Evolutionary conservation across 140 eudicot genomes (phyloP).

Genomic region (Oenanthe javanica): DNA sequence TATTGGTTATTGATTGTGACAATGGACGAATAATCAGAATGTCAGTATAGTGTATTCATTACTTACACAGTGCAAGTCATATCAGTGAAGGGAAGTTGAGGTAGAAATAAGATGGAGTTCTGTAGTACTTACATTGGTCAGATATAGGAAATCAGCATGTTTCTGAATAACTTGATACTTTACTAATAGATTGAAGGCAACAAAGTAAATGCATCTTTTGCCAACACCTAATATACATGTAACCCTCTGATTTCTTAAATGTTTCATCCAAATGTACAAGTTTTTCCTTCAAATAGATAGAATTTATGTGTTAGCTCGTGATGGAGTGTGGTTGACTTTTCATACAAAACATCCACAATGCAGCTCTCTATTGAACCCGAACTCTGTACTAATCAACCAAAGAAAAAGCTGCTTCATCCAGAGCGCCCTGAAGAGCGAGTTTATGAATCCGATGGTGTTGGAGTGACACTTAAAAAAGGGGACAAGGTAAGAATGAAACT

Average conservation of each 20-base stretch:
- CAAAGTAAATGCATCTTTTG: not conserved
- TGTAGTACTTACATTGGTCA: not conserved
- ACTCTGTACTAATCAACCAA: conserved; percentile 64
- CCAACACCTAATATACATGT: not conserved
- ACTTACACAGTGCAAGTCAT: not conserved
- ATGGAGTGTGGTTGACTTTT: not conserved
- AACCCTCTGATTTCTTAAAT: not conserved
- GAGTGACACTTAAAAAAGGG: conserved; percentile 70
- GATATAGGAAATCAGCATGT: not conserved
- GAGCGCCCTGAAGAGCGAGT: conserved; percentile 67
- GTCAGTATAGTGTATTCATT: not conserved
- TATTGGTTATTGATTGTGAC: not conserved
- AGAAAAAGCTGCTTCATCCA: conserved; percentile 62
- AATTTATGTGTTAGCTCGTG: not conserved
- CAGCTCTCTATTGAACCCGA: conserved; percentile 84
- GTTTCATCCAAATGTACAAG: not conserved
- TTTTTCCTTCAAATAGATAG: not conserved
- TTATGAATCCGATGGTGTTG: conserved; percentile 65
- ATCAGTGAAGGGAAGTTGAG: not conserved
- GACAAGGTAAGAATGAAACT: conserved; percentile 55
- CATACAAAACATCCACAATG: conserved; percentile 15
- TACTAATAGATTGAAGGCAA: not conserved
- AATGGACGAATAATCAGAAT: not conserved
- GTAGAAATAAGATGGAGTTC: not conserved
- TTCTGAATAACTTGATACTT: not conserved